Evolutionary conservation across 2,329 filamentous ascomycete genomes (phyloP), one percentile per base, ranked within the genome.

Genomic region (Aureobasidium zeae): DNA sequence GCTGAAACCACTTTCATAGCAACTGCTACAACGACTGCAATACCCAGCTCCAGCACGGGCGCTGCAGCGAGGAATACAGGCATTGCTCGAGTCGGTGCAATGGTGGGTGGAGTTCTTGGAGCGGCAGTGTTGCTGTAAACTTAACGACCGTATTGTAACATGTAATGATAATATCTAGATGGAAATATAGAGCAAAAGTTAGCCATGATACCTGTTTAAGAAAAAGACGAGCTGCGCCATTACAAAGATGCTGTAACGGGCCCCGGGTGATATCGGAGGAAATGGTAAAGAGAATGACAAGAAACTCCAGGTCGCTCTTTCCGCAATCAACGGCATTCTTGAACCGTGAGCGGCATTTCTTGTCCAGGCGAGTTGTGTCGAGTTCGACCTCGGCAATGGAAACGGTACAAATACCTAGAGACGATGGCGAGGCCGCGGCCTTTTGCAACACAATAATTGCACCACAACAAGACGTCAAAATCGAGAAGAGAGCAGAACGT

Each of bases 351-450:
- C 26, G 37, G 20, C 28, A 31, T 31, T 41, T n/a, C n/a, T 41
- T 41, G 37, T 41, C 37, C 37, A 28, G 26, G 37, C 13, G 37
- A 41, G 37, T 32, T 41, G 19, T 41, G 13, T 41, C 32, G 20
- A 32, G 19, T 5, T 2, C 20, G 37, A 41, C 37, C 37, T 41
- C 37, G 37, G 37, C 37, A 41, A 41, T 41, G 4, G 28, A 11
- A 5, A 4, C n/a, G 5, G 13, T 32, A 41, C 28, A 41, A 41
- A 22, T 41, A 41, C 6, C 9, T 28, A 24, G 13, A 25, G 28
- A n/a, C n/a, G n/a, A n/a, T 13, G 19, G 13, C 28, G 20, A 20
- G 24, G 28, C 25, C 37, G 37, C 37, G 28, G 13, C 37, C 31
- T 16, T n/a, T 15, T 24, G 15, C 10, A 15, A 7, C 8, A 39